A percentile compares a stretch with the other conserved stretches of the same genome.
Conservation (phyloP, 345 rosid genomes). For the Microcos paniculata region DNA sequence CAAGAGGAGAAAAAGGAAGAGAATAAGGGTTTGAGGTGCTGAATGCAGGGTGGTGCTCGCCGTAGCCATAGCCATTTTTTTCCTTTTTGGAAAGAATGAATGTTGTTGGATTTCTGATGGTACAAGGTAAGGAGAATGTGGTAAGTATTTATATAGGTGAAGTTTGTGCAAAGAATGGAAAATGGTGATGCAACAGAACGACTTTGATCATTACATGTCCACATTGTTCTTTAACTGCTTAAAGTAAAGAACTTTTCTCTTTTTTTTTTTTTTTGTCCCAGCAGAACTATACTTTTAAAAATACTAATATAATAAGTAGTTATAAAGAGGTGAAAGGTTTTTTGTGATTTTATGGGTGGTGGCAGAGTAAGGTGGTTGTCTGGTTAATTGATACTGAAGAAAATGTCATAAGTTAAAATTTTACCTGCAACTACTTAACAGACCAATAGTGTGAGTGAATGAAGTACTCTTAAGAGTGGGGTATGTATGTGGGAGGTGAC, state of each 20-base stretch:
- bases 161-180: neutral
- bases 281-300: neutral
- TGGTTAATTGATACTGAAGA: neutral
- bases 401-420: neutral
- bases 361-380: neutral
- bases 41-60: slow-evolving; percentile 3
- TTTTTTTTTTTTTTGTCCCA: neutral
- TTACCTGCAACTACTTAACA: neutral
- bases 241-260: neutral
- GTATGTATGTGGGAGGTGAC: neutral
- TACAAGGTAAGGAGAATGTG: slow-evolving; percentile 28
- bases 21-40: neutral
- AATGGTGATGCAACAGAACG: slow-evolving; percentile 17
- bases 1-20: slow-evolving; percentile 31
- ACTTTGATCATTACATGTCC: slow-evolving; percentile 17
- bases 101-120: neutral
- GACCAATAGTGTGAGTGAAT: neutral
- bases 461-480: neutral
- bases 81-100: neutral
- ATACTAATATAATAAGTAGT: no score
- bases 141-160: slow-evolving; percentile 24
- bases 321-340: neutral
- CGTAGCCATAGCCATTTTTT: slow-evolving; percentile 5
- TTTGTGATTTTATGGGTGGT: neutral
- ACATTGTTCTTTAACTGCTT: neutral